Percentiles rank a stretch among this genome's conserved stretches.
phyloP scores from a whole-genome alignment of 2,329 filamentous ascomycete genomes.

The Tolypocladium amazonense region DNA sequence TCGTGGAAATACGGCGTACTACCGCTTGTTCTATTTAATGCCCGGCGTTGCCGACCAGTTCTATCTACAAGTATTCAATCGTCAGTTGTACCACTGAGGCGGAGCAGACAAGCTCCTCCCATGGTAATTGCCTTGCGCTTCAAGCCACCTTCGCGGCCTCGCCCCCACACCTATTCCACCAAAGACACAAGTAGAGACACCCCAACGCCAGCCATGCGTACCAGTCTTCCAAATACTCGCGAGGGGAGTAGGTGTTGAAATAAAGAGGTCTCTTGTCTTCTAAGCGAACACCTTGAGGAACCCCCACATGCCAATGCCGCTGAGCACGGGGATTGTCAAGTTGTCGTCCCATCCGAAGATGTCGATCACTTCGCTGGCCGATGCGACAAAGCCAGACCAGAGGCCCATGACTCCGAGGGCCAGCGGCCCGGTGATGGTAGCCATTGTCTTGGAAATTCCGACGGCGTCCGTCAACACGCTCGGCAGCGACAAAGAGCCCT shows the following conservation, averaged over 20 bases:
- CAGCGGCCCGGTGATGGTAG: slow-evolving; percentile 55
- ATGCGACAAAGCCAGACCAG: slow-evolving; percentile 80
- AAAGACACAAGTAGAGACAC: neutral
- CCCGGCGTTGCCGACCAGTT: neutral
- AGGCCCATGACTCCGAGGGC: slow-evolving; percentile 75
- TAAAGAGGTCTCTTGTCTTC: neutral
- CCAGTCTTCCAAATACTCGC: neutral
- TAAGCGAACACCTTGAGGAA: slow-evolving; percentile 81
- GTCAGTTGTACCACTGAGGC: neutral
- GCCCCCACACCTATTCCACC: neutral
- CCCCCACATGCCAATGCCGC: slow-evolving; percentile 78
- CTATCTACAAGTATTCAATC: neutral
- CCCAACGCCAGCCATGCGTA: slow-evolving; percentile 1
- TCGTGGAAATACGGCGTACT: neutral
- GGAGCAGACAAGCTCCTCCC: neutral
- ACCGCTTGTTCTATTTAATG: neutral
- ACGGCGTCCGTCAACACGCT: slow-evolving; percentile 43
- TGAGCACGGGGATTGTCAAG: slow-evolving; percentile 87
- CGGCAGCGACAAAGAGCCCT: slow-evolving; percentile 64
- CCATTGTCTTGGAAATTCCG: slow-evolving; percentile 47
- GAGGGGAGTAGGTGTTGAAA: neutral
- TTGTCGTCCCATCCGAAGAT: slow-evolving; percentile 96
- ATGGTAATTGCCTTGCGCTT: neutral
- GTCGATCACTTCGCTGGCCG: slow-evolving; percentile 82
- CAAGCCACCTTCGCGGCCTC: neutral